Base-by-base conservation (phyloP, 371 early-diverging fungal species). In the Circinella umbellata region DNA sequence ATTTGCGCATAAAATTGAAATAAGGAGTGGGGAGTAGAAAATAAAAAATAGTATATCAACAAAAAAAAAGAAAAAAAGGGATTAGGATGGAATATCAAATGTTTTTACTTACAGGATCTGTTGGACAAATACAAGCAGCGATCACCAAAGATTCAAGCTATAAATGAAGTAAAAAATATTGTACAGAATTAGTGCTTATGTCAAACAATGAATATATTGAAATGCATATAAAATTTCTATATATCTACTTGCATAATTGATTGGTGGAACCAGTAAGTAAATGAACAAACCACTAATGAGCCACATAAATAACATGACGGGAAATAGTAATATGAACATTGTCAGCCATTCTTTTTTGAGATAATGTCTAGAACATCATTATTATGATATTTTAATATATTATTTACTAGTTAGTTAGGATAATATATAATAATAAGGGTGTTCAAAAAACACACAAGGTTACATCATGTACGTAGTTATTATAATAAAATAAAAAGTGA, bases 61-160 rank as follows among this genome's bases (percentile, higher is more conserved):
- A 0, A 42, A 42, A 42, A 42, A 11, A 42, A 11, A 42, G 6
- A 42, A 9, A 42, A 42, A 9, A 42, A 3, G 42, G 11, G 42
- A 42, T 27, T 27, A 27, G 47, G 47, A 3, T 9, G 15, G 47
- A 51, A 51, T 1, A 51, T 51, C 15, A 15, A 51, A 49, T n/a
- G 46, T 13, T 18, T 49, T n/a, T 59, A 68, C 79, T 76, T 82
- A 88, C 96, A 1, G 99, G 98, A 82, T 99, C 99, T 0, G 99
- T 99, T 3, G 98, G 98, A 6, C 98, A 93, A 8, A 96, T 78
- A 68, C 96, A 95, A 1, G 98, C 94, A 14, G 93, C 95, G 57
- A 98, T 85, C 4, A 95, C 83, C 37, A 96, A 80, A 1, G 91
- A 78, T 67, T 93, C 91, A 7, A 94, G 67, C 84, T 90, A 80